Conservation (phyloP, 2,329 filamentous ascomycete species). For the Microdochium bolleyi region DNA sequence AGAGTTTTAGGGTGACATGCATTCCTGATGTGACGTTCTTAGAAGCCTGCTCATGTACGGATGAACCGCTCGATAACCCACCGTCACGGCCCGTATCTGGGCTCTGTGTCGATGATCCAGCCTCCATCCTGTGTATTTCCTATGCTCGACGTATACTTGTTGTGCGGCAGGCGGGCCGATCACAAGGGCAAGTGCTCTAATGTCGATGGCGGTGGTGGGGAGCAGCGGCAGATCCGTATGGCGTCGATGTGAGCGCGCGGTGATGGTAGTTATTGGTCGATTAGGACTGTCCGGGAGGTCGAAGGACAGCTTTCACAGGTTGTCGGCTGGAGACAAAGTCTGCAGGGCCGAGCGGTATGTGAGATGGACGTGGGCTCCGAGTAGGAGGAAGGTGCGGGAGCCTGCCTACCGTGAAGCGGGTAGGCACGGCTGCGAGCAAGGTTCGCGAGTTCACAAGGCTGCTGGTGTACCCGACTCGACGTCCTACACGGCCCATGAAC, state of each 20-base stretch:
- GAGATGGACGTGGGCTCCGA: neutral
- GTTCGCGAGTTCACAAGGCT: neutral
- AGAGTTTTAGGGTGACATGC: slow-evolving; percentile 10
- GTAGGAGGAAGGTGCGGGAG: neutral
- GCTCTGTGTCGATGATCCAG: neutral
- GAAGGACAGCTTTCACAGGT: too few relatives aligned
- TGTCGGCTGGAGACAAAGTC: too few relatives aligned
- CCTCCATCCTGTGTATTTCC: too few relatives aligned
- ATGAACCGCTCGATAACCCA: neutral
- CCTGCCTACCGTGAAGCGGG: neutral
- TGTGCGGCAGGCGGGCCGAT: too few relatives aligned
- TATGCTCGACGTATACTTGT: too few relatives aligned
- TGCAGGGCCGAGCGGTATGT: neutral
- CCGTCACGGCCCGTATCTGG: neutral
- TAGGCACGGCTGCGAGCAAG: neutral
- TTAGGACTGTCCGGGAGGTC: too few relatives aligned
- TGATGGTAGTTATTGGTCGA: too few relatives aligned
- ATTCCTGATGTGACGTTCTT: neutral
- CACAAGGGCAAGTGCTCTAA: too few relatives aligned
- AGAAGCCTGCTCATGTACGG: neutral
- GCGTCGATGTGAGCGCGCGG: neutral
- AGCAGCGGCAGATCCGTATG: too few relatives aligned
- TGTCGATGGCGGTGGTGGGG: too few relatives aligned
- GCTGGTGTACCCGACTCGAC: too few relatives aligned
- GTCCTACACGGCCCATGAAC: too few relatives aligned